phyloP scores from a whole-genome alignment of 75 land plant species.

The Azolla pinnata region DNA sequence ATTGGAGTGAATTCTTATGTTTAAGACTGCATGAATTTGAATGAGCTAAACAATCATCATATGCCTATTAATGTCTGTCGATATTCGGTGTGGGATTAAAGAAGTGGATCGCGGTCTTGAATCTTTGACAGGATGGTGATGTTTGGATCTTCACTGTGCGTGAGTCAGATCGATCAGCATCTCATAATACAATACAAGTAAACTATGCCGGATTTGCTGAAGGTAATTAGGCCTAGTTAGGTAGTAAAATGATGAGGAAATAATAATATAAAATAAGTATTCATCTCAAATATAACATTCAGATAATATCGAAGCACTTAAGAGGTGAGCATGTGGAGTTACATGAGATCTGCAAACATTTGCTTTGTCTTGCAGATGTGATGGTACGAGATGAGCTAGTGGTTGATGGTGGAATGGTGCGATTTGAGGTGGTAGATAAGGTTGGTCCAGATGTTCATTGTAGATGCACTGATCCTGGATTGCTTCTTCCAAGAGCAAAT shows the following conservation, averaged over 20 bases:
- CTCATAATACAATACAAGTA: constrained; percentile 66
- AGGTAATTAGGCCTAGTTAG: constrained; percentile 30
- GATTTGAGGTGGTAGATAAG: constrained; percentile 40
- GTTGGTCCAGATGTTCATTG: constrained; percentile 98
- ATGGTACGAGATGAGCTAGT: constrained; percentile 83
- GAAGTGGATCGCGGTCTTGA: no score
- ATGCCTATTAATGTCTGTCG: no score
- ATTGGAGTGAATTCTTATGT: no score
- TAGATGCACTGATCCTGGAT: constrained; percentile 85
- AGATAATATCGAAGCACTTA: no score
- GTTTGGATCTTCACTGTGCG: constrained; percentile 88
- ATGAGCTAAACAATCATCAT: no score
- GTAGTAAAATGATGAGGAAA: not conserved
- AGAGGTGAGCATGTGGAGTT: no score
- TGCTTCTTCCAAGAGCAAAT: constrained; percentile 86
- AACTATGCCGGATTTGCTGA: constrained; percentile 97
- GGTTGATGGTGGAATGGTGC: constrained; percentile 83
- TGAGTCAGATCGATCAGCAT: constrained; percentile 44
- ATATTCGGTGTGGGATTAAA: no score
- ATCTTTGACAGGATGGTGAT: constrained; percentile 74
- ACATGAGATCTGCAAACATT: not conserved
- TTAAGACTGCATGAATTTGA: no score
- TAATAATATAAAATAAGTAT: no score
- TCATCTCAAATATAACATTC: no score
- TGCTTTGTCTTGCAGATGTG: constrained; percentile 41